Conservation (phyloP, 345 rosid species). For the Erodium maritimum region DNA sequence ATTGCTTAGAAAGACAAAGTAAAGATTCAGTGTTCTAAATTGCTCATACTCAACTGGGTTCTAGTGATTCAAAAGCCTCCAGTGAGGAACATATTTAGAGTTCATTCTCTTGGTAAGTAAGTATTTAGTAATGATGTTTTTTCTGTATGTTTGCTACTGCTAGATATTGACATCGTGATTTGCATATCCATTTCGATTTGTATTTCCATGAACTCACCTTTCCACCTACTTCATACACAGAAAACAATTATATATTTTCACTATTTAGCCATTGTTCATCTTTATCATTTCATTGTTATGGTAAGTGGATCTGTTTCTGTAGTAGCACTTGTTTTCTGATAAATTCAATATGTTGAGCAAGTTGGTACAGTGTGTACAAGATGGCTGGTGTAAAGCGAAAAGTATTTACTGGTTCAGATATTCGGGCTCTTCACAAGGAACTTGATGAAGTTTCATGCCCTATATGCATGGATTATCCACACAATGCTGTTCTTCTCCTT, state of each 20-base stretch:
- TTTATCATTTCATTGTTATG: too few species aligned
- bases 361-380: conserved; percentile 49
- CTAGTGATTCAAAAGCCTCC: conserved; percentile 1
- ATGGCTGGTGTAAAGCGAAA: conserved; percentile 96
- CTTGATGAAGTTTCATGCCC: conserved; percentile 87
- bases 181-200: too few species aligned
- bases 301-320: too few species aligned
- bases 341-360: conserved; percentile 55
- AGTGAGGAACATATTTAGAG: conserved; percentile 2
- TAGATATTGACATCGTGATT: too few species aligned
- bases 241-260: too few species aligned
- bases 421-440: conserved; percentile 55
- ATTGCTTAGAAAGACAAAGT: conserved; percentile 8
- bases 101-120: conserved; percentile 16
- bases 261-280: too few species aligned
- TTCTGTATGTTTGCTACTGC: too few species aligned
- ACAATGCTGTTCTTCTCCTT: conserved; percentile 83
- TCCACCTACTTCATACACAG: too few species aligned
- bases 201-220: too few species aligned
- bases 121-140: conserved; percentile 9
- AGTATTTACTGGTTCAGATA: conserved; percentile 58
- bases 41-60: conserved; percentile 9
- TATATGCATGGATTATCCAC: conserved; percentile 97
- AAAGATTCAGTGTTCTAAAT: conserved; percentile 10
- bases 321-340: conserved; percentile 21